Evolutionary conservation across 1,139 yeast species (phyloP).

Genomic region (Pichia sp.): DNA sequence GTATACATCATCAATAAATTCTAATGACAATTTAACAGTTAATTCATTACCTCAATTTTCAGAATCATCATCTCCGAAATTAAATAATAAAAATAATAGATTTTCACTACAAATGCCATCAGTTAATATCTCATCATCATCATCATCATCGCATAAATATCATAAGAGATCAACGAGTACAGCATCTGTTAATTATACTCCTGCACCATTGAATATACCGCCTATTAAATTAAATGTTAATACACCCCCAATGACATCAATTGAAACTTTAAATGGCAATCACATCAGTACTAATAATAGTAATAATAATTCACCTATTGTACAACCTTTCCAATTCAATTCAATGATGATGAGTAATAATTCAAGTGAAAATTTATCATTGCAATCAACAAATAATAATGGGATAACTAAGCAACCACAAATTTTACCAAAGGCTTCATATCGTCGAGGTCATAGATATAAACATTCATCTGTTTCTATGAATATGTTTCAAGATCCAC

Average conservation of each 20-base stretch:
- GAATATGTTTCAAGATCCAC: constrained; percentile 80
- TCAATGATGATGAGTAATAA: constrained; percentile 35
- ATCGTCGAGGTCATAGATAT: constrained; percentile 90
- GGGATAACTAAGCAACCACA: constrained; percentile 12
- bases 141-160: background rate
- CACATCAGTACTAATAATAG: no score
- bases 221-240: constrained; percentile 31
- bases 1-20: background rate
- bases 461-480: constrained; percentile 96
- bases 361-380: constrained; percentile 18
- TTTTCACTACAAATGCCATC: constrained; percentile 9
- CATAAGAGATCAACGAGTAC: constrained; percentile 17
- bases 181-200: constrained; percentile 18
- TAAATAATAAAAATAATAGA: constrained; percentile 3
- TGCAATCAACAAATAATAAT: background rate
- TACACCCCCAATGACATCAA: constrained; percentile 28
- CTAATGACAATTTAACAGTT: no score
- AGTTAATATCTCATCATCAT: constrained; percentile 10
- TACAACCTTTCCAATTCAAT: constrained; percentile 47
- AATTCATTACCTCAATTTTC: no score
- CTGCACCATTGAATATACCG: constrained; percentile 26
- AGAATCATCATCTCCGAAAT: background rate
- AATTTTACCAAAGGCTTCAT: constrained; percentile 48
- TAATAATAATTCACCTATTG: constrained; percentile 16
- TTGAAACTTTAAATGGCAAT: background rate